Percentiles rank a stretch among this genome's conserved stretches.
Evolutionary conservation across 192 early-diverging fungal species (phyloP).

Genomic region (Linderina pennispora): DNA sequence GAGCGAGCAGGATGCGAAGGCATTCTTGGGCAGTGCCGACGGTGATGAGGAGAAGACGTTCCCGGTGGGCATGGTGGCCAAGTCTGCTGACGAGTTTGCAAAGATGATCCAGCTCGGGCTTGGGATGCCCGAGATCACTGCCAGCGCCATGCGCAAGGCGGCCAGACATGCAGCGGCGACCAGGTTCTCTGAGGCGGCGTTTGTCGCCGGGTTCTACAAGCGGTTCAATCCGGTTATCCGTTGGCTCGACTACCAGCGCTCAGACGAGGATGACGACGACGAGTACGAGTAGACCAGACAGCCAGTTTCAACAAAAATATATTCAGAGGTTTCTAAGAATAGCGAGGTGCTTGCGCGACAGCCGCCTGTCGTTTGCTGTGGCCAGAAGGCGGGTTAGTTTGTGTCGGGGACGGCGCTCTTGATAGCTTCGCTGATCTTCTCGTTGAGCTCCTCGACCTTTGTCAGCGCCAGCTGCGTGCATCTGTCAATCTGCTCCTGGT

Average conservation of each 20-base stretch:
- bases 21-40: conserved; percentile 10
- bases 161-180: conserved; percentile 58
- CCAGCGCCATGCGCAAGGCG: conserved; percentile 48
- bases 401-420: conserved; percentile 45
- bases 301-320: conserved; percentile 2
- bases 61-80: conserved; percentile 59
- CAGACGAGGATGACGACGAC: conserved; percentile 6
- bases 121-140: conserved; percentile 36
- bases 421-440: conserved; percentile 71
- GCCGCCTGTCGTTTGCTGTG: too few relatives aligned
- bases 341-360: not conserved
- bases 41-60: not conserved
- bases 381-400: too few relatives aligned
- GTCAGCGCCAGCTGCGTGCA: conserved; percentile 78
- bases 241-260: conserved; percentile 36
- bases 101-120: conserved; percentile 39
- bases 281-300: conserved; percentile 1
- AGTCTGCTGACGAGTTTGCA: conserved; percentile 60
- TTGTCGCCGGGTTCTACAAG: conserved; percentile 31
- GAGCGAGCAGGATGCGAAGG: conserved; percentile 1
- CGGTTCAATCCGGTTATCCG: conserved; percentile 33
- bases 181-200: conserved; percentile 67
- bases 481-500: conserved; percentile 63
- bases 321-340: not conserved
- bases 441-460: conserved; percentile 57